Conservation (phyloP, 1,284 basidiomycete species). For the Volvariella surrecta region DNA sequence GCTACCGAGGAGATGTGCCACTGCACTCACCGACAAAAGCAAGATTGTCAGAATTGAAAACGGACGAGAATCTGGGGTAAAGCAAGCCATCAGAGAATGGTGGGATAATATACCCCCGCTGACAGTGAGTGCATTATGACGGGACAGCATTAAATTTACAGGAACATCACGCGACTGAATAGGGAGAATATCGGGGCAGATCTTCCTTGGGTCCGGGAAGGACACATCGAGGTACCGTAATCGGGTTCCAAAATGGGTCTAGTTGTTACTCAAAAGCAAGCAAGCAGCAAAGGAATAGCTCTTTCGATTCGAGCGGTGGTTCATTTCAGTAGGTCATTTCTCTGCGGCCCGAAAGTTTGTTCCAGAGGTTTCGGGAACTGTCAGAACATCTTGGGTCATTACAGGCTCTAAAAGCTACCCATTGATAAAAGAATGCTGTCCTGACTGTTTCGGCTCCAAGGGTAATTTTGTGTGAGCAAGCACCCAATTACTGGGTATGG, state of each 20-base stretch:
- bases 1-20: no score
- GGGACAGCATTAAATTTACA: not conserved
- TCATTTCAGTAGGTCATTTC: not conserved
- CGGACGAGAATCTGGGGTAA: not conserved
- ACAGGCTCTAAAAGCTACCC: constrained; percentile 7
- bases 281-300: no score
- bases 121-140: not conserved
- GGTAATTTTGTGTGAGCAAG: not conserved
- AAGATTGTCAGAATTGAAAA: no score
- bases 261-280: constrained; percentile 4
- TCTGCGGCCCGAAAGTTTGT: not conserved
- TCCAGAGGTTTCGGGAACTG: constrained; percentile 13
- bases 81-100: constrained; percentile 5
- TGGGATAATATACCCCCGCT: constrained; percentile 12
- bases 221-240: constrained; percentile 8
- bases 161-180: constrained; percentile 20
- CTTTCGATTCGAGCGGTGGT: constrained; percentile 4
- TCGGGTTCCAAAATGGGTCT: constrained; percentile 11
- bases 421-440: no score
- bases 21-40: no score
- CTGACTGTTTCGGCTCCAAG: not conserved
- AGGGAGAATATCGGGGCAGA: constrained; percentile 11
- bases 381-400: constrained; percentile 21
- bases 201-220: constrained; percentile 11
- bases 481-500: constrained; percentile 1